Evolutionary conservation across 306 rosid species (phyloP), one percentile per base, ranked within the genome.

Genomic region (Vicia faba): DNA sequence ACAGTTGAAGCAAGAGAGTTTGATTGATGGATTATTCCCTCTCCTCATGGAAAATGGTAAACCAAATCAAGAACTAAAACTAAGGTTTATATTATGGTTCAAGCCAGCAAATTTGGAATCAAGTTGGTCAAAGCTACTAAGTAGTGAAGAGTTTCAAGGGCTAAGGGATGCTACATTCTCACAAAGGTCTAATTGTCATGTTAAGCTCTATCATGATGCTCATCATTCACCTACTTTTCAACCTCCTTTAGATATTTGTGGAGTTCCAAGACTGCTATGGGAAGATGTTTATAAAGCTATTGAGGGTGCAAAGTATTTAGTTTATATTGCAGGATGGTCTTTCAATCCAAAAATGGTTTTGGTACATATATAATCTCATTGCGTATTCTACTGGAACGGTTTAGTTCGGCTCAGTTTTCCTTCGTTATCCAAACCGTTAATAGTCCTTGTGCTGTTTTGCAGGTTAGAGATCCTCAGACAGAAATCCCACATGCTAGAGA

Each of bases 301-400:
- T 69, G 96, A 90, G 64, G 88, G 74, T 74, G 96, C 99, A 56
- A 88, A 86, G 60, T 64, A 85, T 68, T 83, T 93, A 43, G 64
- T 93, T 33, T 93, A 90, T 73, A 88, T 93, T 73, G 97, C 95
- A 43, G 99, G 96, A 75, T 93, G 99, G 99, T 88, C 99, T 69
- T 86, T 90, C 67, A 90, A 88, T 85, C 99, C 95, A 14, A 79
- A 82, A 44, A 79, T 85, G 82, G 79, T 82, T 77, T 80, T 93
- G 96, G 97, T 93, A 90, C 78, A 14, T 79, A 59, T 72, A 48
- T 29, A 29, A 53, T 39, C 53, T 43, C 28, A 64, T 71, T 14
- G 19, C 23, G 43, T 3, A 14, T 39, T 4, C 46, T 51, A 18
- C 6, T 48, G 16, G 15, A 19, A 10, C 8, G n/a, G 28, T 51